Percentiles rank a stretch among this genome's conserved stretches.
These are phyloP conservation scores for Globisporangium middletonii DNA, from an alignment of 352 stramenopile species.

Conservation along the genomic window DNA sequence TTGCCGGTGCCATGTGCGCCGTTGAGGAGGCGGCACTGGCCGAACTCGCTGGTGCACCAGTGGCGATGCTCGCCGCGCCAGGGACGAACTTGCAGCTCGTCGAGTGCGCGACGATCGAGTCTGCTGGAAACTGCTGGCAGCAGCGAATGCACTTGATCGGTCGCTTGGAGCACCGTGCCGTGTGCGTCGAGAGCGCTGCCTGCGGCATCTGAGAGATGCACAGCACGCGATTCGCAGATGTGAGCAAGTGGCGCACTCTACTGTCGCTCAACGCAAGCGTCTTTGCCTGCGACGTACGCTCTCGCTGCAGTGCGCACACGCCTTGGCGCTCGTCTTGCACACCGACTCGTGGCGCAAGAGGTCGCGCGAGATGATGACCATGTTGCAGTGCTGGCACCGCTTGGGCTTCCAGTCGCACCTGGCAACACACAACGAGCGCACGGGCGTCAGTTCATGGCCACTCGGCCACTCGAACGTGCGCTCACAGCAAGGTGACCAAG, in stretches of 20 bases:
- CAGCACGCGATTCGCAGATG: background rate
- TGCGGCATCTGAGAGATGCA: constrained; percentile 38
- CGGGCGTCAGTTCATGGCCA: background rate
- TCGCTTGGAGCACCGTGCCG: constrained; percentile 57
- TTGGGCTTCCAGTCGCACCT: constrained; percentile 78
- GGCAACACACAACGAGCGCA: background rate
- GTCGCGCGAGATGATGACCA: constrained; percentile 73
- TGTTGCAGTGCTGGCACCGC: constrained; percentile 77
- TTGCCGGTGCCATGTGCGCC: too few relatives aligned
- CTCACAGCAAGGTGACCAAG: background rate
- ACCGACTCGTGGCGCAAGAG: constrained; percentile 53
- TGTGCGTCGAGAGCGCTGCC: constrained; percentile 36
- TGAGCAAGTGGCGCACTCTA: too few relatives aligned
- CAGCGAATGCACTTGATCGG: constrained; percentile 83
- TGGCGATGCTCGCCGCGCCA: background rate
- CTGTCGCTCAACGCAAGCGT: background rate
- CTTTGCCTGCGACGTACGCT: constrained; percentile 22
- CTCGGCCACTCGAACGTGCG: background rate
- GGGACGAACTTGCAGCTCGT: constrained; percentile 61
- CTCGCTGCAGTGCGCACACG: constrained; percentile 64
- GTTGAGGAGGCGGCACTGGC: too few relatives aligned
- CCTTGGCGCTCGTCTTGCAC: constrained; percentile 61
- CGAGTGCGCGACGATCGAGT: constrained; percentile 67
- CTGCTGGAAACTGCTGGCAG: constrained; percentile 66
- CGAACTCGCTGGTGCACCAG: background rate